Conservation (phyloP, 768 basidiomycete genomes). For the Termitomyces sp. region DNA sequence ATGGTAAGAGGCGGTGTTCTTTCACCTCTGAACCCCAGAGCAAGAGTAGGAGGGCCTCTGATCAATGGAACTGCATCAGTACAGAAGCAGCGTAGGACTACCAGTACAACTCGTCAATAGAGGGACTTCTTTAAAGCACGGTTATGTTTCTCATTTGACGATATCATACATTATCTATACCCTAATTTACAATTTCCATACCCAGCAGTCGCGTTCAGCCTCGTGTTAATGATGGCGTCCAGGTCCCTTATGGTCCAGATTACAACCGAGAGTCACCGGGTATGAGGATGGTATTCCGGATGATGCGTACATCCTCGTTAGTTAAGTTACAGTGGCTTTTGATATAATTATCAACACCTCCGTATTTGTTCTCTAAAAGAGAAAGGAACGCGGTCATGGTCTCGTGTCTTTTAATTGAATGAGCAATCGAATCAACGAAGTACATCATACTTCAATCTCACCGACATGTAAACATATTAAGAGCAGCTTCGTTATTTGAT, state of each 20-base stretch:
- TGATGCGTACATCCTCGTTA: constrained; percentile 55
- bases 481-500: constrained; percentile 64
- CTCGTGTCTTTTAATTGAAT: constrained; percentile 42
- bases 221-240: not conserved
- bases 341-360: constrained; percentile 62
- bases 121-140: not conserved
- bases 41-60: constrained; percentile 45
- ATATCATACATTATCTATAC: constrained; percentile 11
- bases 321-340: constrained; percentile 51
- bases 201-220: not conserved
- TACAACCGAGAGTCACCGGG: constrained; percentile 17
- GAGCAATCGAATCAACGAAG: not conserved
- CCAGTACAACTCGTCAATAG: constrained; percentile 33
- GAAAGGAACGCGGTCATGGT: constrained; percentile 73
- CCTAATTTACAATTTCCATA: constrained; percentile 5
- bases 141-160: not conserved
- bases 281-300: constrained; percentile 54
- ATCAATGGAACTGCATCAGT: constrained; percentile 16
- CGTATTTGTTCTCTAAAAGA: constrained; percentile 58
- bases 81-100: constrained; percentile 31
- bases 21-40: constrained; percentile 72
- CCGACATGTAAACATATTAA: constrained; percentile 84
- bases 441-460: constrained; percentile 23
- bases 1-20: constrained; percentile 40
- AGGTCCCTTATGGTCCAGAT: constrained; percentile 2